phyloP scores from a whole-genome alignment of 768 basidiomycete species.

The Tylopilus intermedius region DNA sequence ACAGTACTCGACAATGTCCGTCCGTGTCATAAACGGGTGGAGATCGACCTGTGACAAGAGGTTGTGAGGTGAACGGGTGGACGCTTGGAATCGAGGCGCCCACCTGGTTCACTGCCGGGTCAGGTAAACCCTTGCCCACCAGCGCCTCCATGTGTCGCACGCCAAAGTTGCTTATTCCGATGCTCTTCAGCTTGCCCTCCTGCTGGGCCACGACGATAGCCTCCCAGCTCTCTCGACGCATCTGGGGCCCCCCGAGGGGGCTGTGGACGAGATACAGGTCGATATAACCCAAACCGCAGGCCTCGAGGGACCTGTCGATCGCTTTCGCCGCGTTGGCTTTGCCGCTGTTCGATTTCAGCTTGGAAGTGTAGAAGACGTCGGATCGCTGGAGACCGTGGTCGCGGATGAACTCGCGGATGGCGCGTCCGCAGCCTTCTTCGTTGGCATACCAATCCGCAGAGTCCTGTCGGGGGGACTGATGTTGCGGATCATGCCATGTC shows the following conservation, averaged over 20 bases:
- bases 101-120: conserved; percentile 62
- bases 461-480: not conserved
- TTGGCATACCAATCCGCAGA: conserved; percentile 33
- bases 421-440: conserved; percentile 58
- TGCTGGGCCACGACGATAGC: conserved; percentile 1
- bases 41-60: conserved; percentile 41
- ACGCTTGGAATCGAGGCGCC: conserved; percentile 4
- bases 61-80: conserved; percentile 1
- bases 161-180: conserved; percentile 5
- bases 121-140: conserved; percentile 38
- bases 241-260: conserved; percentile 3
- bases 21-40: conserved; percentile 68
- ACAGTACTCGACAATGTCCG: conserved; percentile 55
- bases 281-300: conserved; percentile 26
- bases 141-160: conserved; percentile 51
- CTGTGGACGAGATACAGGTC: conserved; percentile 4
- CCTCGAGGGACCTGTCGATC: conserved; percentile 49
- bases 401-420: conserved; percentile 52
- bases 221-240: conserved; percentile 7
- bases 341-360: conserved; percentile 51
- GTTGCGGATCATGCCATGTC: not conserved
- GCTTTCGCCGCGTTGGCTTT: conserved; percentile 45
- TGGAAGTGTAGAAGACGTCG: conserved; percentile 68
- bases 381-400: conserved; percentile 34
- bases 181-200: not conserved